These are phyloP conservation scores for Zygnema circumcarinatum DNA, from an alignment of 139 green algal genomes.

Conservation along the genomic window DNA sequence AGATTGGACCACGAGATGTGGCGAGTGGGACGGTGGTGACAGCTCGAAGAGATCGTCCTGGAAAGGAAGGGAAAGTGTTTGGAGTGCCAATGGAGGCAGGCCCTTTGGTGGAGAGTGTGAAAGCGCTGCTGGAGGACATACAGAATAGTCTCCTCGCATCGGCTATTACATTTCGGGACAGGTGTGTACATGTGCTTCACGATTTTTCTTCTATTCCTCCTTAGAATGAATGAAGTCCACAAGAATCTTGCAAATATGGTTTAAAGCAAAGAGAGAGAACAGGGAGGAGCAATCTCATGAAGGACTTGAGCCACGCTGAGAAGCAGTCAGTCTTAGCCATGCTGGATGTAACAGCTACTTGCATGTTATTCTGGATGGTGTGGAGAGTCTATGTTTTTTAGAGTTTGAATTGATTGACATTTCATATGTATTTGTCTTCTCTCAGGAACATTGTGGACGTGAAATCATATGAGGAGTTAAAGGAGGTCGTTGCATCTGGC, in stretches of 20 bases:
- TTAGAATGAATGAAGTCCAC: not conserved
- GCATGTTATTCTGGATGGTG: too few relatives aligned
- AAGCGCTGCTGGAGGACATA: slow-evolving; percentile 70
- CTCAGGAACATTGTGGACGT: slow-evolving; percentile 94
- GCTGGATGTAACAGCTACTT: too few relatives aligned
- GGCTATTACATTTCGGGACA: slow-evolving; percentile 87
- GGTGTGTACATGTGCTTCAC: slow-evolving; percentile 9
- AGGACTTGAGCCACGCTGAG: not conserved
- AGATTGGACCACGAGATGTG: slow-evolving; percentile 92
- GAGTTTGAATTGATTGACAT: too few relatives aligned
- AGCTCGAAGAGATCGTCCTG: slow-evolving; percentile 81
- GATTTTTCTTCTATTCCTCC: not conserved
- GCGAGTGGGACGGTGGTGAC: slow-evolving; percentile 77
- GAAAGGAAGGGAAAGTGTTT: slow-evolving; percentile 95
- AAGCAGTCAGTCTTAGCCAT: not conserved
- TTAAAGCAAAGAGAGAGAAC: too few relatives aligned
- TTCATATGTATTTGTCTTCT: slow-evolving; percentile 28
- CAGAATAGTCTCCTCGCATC: slow-evolving; percentile 71
- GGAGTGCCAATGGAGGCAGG: slow-evolving; percentile 78
- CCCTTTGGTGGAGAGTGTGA: slow-evolving; percentile 71
- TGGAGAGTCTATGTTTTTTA: too few relatives aligned
- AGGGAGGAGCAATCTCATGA: slow-evolving; percentile 3
- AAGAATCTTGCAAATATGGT: not conserved
- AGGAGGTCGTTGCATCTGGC: slow-evolving; percentile 79
- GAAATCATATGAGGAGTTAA: slow-evolving; percentile 87